Conservation (phyloP, 2,329 filamentous ascomycete genomes). For the Nothophoma quercina region DNA sequence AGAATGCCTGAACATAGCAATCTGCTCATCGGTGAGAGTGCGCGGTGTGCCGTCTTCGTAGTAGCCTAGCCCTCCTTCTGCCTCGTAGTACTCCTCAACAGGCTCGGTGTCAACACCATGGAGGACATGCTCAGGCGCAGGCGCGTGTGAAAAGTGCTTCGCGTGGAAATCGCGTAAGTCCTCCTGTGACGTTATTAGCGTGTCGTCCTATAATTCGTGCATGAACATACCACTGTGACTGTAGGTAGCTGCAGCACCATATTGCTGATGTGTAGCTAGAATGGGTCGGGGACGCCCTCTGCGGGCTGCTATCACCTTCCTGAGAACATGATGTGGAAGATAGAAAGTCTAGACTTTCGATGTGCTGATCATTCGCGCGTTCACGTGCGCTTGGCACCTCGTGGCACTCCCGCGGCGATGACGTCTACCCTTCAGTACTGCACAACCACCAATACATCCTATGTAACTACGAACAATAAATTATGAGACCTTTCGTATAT, state of each 20-base stretch:
- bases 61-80: conserved; percentile 77
- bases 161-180: conserved; percentile 54
- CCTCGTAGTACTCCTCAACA: conserved; percentile 43
- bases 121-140: conserved; percentile 45
- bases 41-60: conserved; percentile 88
- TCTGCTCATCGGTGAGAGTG: conserved; percentile 89
- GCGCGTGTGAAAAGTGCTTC: conserved; percentile 53
- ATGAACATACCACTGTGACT: conserved; percentile 41
- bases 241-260: conserved; percentile 41
- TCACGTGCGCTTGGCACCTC: conserved; percentile 44
- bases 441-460: conserved; percentile 20
- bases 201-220: background rate
- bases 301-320: conserved; percentile 24
- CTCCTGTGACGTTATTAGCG: conserved; percentile 45
- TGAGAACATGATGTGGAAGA: conserved; percentile 22
- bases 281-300: conserved; percentile 20
- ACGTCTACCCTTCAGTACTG: conserved; percentile 39
- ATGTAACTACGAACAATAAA: conserved; percentile 15
- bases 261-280: background rate
- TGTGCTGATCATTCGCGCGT: conserved; percentile 35
- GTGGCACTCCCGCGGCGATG: conserved; percentile 44
- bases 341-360: conserved; percentile 12
- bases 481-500: conserved; percentile 42
- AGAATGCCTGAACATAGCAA: conserved; percentile 87
- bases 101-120: conserved; percentile 23